Percentiles rank a stretch among this genome's conserved stretches.
phyloP scores from a whole-genome alignment of 495 filamentous ascomycete species.

The Penicillium malachiteum region DNA sequence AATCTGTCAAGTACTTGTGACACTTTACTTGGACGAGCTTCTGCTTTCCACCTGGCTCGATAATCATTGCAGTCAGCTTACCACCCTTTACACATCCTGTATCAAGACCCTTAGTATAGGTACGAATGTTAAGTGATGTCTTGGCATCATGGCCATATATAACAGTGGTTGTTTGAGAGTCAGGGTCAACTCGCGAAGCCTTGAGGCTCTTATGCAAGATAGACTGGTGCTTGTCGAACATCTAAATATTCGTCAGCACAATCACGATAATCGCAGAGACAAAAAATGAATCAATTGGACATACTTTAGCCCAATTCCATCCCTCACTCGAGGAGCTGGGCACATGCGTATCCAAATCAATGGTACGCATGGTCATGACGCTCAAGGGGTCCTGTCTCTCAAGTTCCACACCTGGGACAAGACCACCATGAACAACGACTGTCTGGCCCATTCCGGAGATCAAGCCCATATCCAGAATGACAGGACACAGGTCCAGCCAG shows the following conservation, averaged over 20 bases:
- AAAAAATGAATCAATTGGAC: slow-evolving; percentile 5
- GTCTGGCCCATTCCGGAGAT: slow-evolving; percentile 59
- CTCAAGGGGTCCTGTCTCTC: slow-evolving; percentile 74
- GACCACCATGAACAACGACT: slow-evolving; percentile 78
- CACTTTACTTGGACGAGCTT: slow-evolving; percentile 38
- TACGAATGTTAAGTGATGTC: slow-evolving; percentile 61
- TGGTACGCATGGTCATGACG: slow-evolving; percentile 89
- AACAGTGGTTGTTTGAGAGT: slow-evolving; percentile 50
- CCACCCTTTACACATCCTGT: slow-evolving; percentile 75
- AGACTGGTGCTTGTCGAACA: slow-evolving; percentile 60
- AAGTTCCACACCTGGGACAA: slow-evolving; percentile 71
- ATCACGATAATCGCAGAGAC: neutral
- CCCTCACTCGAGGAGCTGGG: slow-evolving; percentile 59
- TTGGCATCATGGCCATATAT: slow-evolving; percentile 87
- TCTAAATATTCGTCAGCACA: slow-evolving; percentile 19
- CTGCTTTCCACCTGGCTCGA: slow-evolving; percentile 51
- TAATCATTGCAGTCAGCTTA: slow-evolving; percentile 71
- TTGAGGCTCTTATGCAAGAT: slow-evolving; percentile 26
- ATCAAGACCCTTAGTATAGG: slow-evolving; percentile 83
- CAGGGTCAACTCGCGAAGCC: slow-evolving; percentile 16
- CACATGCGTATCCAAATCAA: slow-evolving; percentile 61
- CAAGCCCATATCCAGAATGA: slow-evolving; percentile 68
- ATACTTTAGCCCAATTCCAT: slow-evolving; percentile 65
- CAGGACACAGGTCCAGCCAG: slow-evolving; percentile 71
- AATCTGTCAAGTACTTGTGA: slow-evolving; percentile 21